phyloP scores from a whole-genome alignment of 78 protist species.

The Anaeramoeba ignava region DNA sequence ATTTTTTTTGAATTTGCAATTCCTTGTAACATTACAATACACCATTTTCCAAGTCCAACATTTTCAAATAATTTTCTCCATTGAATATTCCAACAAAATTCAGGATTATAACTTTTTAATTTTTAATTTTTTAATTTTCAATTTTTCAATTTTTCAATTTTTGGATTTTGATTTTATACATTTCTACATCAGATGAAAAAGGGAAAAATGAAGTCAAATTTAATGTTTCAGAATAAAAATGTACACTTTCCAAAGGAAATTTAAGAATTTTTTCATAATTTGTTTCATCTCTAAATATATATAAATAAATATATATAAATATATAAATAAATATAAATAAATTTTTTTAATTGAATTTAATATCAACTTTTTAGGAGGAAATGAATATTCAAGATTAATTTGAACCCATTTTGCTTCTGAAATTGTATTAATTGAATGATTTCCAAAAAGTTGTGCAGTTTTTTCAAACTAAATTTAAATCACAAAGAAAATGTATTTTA shows the following conservation, averaged over 20 bases:
- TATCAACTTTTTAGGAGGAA: no score
- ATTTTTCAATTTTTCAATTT: neutral
- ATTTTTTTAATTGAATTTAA: no score
- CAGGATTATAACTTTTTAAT: neutral
- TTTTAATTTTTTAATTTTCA: neutral
- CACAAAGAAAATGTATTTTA: no score
- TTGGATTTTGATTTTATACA: neutral
- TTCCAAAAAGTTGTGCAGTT: no score
- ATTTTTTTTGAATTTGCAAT: no score
- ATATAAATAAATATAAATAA: no score
- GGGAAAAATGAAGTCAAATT: neutral
- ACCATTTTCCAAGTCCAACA: neutral
- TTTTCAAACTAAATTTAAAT: no score
- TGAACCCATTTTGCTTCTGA: no score
- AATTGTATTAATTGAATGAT: no score
- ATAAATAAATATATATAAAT: no score
- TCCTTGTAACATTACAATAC: neutral
- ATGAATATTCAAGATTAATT: no score
- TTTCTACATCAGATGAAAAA: neutral
- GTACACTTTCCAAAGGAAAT: neutral
- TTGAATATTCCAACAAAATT: neutral
- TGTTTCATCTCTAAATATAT: no score
- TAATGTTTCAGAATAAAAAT: slow-evolving; percentile 2
- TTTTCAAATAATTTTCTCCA: neutral
- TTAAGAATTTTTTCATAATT: neutral